phyloP scores from a whole-genome alignment of 2,329 filamentous ascomycete species.

The Cercospora canescens region DNA sequence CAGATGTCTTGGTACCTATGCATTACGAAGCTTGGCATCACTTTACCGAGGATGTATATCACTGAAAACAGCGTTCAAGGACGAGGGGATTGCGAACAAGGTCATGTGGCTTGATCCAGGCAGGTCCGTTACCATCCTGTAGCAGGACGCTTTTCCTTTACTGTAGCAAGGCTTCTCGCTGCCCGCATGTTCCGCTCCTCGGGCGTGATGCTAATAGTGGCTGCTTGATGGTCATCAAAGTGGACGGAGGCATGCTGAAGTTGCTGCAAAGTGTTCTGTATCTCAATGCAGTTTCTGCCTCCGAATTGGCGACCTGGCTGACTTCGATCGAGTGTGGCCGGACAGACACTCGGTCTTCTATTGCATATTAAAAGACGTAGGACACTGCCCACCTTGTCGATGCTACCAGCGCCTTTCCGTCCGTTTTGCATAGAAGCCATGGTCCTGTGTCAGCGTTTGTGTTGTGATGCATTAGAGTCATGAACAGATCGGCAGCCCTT shows the following conservation, averaged over 20 bases:
- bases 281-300: neutral
- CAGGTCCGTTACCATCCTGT: neutral
- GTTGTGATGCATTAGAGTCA: too few species aligned
- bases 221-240: neutral
- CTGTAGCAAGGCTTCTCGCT: too few species aligned
- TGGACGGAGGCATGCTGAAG: neutral
- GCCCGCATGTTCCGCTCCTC: too few species aligned
- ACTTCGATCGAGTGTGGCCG: neutral
- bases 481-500: too few species aligned
- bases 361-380: neutral
- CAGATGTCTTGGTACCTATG: neutral
- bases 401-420: too few species aligned
- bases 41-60: neutral
- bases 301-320: neutral
- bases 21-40: neutral
- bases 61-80: neutral
- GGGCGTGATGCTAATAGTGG: too few species aligned
- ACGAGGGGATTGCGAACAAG: neutral
- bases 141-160: too few species aligned
- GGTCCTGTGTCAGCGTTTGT: too few species aligned
- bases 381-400: neutral
- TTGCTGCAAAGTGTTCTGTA: neutral
- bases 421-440: too few species aligned
- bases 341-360: neutral
- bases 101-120: neutral